Percentiles rank a stretch among this genome's conserved stretches.
Evolutionary conservation across 2,329 filamentous ascomycete genomes (phyloP).

Genomic region (Pestalotiopsis fici): DNA sequence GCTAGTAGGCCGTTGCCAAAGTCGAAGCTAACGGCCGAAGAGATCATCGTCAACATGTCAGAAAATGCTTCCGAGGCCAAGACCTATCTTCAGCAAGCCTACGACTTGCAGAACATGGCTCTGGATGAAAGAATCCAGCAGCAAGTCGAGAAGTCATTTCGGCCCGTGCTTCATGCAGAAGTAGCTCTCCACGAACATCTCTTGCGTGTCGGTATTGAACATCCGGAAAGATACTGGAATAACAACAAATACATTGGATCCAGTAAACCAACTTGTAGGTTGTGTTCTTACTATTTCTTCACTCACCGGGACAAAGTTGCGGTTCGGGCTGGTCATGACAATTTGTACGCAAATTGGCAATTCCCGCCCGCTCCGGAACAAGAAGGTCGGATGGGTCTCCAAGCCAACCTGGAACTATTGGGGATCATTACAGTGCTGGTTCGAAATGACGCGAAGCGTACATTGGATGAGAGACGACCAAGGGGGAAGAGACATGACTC

Average conservation of each 20-base stretch:
- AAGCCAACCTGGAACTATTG: background rate
- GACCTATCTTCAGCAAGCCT: slow-evolving; percentile 1
- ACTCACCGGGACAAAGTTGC: slow-evolving; percentile 11
- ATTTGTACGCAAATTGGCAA: slow-evolving; percentile 17
- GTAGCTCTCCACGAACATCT: slow-evolving; percentile 14
- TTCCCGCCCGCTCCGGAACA: slow-evolving; percentile 12
- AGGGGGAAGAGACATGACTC: slow-evolving; percentile 4
- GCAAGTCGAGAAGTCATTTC: slow-evolving; percentile 1
- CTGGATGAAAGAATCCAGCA: slow-evolving; percentile 3
- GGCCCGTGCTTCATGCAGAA: slow-evolving; percentile 17
- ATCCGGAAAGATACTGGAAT: slow-evolving; percentile 11
- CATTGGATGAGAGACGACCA: background rate
- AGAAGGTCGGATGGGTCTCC: background rate
- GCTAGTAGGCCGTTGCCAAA: background rate
- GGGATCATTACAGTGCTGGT: background rate
- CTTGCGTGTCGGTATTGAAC: background rate
- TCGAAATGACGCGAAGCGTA: slow-evolving; percentile 6
- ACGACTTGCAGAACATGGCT: background rate
- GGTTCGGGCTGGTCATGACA: slow-evolving; percentile 15
- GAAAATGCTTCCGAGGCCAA: background rate
- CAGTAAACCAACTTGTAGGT: slow-evolving; percentile 22
- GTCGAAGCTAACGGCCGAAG: background rate
- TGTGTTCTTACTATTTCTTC: slow-evolving; percentile 21
- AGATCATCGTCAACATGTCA: slow-evolving; percentile 6
- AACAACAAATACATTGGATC: slow-evolving; percentile 19